Conservation (phyloP, 2,329 filamentous ascomycete species). For the Talaromyces albobiverticillius region DNA sequence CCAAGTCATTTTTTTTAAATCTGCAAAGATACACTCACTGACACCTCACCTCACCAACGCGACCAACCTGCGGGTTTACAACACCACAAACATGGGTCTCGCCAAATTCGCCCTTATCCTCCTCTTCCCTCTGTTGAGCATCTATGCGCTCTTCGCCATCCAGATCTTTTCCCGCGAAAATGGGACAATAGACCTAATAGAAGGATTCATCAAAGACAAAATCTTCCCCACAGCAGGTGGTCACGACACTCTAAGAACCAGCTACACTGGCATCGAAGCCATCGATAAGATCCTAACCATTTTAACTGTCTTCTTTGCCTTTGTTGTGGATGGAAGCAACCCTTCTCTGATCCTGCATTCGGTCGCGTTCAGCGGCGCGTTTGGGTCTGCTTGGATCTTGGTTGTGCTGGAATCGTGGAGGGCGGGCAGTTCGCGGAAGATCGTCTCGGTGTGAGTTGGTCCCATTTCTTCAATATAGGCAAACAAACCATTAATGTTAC, state of each 20-base stretch:
- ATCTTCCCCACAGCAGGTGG: conserved; percentile 10
- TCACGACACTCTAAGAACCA: conserved; percentile 21
- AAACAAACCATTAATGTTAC: no score
- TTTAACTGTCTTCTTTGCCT: conserved; percentile 40
- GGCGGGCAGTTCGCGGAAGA: conserved; percentile 40
- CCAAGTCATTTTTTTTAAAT: no score
- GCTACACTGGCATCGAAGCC: conserved; percentile 32
- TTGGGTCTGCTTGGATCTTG: conserved; percentile 42
- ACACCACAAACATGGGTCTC: background rate
- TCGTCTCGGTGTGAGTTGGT: conserved; percentile 43
- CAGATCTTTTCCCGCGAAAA: conserved; percentile 33
- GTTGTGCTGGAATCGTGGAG: conserved; percentile 47
- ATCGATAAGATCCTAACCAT: conserved; percentile 31
- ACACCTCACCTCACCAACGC: no score
- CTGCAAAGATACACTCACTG: no score
- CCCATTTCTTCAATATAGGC: conserved; percentile 8
- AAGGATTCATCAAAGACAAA: conserved; percentile 26
- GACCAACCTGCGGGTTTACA: no score
- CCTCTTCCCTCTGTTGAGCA: conserved; percentile 27
- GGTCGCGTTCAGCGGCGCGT: conserved; percentile 39
- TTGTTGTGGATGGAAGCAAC: conserved; percentile 36
- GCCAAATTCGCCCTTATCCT: background rate
- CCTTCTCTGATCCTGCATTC: conserved; percentile 35
- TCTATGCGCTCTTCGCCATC: conserved; percentile 31
- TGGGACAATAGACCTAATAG: conserved; percentile 25